phyloP scores from a whole-genome alignment of 345 rosid species.

The Brassica carinata region DNA sequence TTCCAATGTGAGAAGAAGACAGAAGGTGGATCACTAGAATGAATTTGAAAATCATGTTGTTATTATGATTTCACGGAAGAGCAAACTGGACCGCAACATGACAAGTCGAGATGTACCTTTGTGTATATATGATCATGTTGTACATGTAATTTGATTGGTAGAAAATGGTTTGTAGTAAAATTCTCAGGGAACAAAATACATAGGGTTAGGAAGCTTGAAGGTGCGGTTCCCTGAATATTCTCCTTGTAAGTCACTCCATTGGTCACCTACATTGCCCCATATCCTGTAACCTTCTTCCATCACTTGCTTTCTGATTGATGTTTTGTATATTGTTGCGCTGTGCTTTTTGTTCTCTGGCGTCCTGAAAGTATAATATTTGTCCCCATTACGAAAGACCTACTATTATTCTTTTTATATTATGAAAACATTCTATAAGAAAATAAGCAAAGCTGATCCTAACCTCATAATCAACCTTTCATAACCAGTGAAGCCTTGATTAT shows the following conservation, averaged over 20 bases:
- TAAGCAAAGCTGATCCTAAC: conserved; percentile 49
- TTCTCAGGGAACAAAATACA: conserved; percentile 50
- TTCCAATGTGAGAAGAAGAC: neutral
- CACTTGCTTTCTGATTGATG: conserved; percentile 55
- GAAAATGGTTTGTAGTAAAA: conserved; percentile 7
- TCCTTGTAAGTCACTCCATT: conserved; percentile 90
- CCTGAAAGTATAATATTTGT: conserved; percentile 39
- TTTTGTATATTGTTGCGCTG: conserved; percentile 61
- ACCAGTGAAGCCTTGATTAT: conserved; percentile 62
- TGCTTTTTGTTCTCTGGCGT: conserved; percentile 49
- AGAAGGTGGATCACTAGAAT: neutral
- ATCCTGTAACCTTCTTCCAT: conserved; percentile 70
- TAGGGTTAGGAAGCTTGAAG: conserved; percentile 88
- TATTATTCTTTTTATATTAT: conserved; percentile 51
- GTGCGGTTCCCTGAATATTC: conserved; percentile 65
- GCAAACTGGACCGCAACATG: neutral
- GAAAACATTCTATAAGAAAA: neutral
- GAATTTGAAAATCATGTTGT: neutral
- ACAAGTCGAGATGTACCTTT: neutral
- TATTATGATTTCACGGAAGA: neutral
- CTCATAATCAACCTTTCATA: conserved; percentile 74
- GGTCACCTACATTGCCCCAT: conserved; percentile 88
- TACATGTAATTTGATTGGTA: conserved; percentile 15
- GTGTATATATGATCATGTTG: conserved; percentile 16
- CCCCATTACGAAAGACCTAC: conserved; percentile 50